Percentiles rank a stretch among this genome's conserved stretches.
phyloP scores from a whole-genome alignment of 768 basidiomycete genomes.

The Mycena filopes region DNA sequence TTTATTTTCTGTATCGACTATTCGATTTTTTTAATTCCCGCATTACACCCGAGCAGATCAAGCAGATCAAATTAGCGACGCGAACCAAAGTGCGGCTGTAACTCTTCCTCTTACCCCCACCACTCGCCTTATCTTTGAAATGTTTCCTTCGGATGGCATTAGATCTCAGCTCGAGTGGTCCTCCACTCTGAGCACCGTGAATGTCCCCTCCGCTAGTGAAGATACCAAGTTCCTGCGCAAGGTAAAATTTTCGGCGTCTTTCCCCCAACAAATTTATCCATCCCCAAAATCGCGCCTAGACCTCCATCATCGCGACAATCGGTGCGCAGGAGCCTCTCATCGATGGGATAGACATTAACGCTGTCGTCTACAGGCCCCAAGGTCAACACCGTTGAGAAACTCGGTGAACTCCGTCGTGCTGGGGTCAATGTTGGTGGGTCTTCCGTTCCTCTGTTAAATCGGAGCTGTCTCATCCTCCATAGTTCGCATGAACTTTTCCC shows the following conservation, averaged over 20 bases:
- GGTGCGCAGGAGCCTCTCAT: conserved; percentile 59
- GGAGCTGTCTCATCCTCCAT: conserved; percentile 16
- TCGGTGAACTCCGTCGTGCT: conserved; percentile 83
- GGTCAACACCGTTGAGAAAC: conserved; percentile 91
- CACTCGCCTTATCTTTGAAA: conserved; percentile 20
- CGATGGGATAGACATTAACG: conserved; percentile 27
- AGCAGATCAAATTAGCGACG: conserved; percentile 16
- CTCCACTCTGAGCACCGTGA: conserved; percentile 79
- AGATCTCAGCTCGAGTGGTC: conserved; percentile 94
- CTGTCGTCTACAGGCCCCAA: conserved; percentile 83
- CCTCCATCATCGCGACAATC: conserved; percentile 98
- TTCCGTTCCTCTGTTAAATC: too few relatives aligned
- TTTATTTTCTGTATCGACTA: conserved; percentile 34
- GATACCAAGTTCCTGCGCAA: conserved; percentile 91
- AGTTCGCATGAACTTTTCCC: conserved; percentile 99
- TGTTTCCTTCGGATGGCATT: conserved; percentile 70
- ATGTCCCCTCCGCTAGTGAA: conserved; percentile 76
- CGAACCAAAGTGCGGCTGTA: conserved; percentile 26
- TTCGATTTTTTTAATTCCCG: conserved; percentile 13
- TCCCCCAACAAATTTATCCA: conserved; percentile 25
- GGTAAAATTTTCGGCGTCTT: conserved; percentile 56
- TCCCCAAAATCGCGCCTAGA: conserved; percentile 60
- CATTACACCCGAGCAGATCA: conserved; percentile 8
- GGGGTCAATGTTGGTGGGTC: conserved; percentile 97
- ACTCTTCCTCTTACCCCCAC: conserved; percentile 38